A percentile compares a stretch with the other conserved stretches of the same genome.
phyloP scores from a whole-genome alignment of 2,329 filamentous ascomycete species.

The Penicillium decumbens region DNA sequence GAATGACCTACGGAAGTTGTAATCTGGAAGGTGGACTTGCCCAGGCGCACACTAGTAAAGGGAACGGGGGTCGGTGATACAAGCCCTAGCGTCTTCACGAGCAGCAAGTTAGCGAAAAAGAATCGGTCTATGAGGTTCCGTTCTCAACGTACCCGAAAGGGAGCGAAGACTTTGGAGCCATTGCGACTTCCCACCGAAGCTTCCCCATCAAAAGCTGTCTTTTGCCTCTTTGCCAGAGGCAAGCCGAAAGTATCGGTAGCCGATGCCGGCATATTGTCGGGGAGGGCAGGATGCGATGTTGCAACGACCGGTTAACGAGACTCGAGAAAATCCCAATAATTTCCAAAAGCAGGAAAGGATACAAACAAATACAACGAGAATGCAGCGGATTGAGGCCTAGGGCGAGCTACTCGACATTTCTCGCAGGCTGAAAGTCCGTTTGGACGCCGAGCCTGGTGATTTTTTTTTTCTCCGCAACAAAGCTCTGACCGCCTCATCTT shows the following conservation, averaged over 20 bases:
- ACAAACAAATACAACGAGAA: neutral
- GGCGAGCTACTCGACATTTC: neutral
- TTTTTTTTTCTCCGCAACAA: constrained; percentile 7
- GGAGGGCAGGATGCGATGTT: neutral
- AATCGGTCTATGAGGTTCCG: neutral
- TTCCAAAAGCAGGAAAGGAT: neutral
- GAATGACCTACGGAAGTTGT: constrained; percentile 88
- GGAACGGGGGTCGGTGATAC: constrained; percentile 87
- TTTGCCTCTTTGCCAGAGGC: constrained; percentile 73
- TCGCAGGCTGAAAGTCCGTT: neutral
- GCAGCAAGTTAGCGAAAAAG: neutral
- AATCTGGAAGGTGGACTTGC: constrained; percentile 94
- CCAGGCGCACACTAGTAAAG: constrained; percentile 81
- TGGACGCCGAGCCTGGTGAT: neutral
- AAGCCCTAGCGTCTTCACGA: constrained; percentile 73
- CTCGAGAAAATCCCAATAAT: neutral
- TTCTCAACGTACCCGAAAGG: constrained; percentile 69
- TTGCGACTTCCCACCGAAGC: constrained; percentile 34
- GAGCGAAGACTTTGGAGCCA: constrained; percentile 81
- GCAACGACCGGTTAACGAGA: neutral
- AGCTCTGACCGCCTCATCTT: constrained; percentile 3
- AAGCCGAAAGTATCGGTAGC: constrained; percentile 53
- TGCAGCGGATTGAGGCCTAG: neutral
- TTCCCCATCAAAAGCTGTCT: constrained; percentile 47
- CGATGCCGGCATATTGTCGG: constrained; percentile 44